Conservation (phyloP, 192 early-diverging fungal species). For the Coemansia sp. region DNA sequence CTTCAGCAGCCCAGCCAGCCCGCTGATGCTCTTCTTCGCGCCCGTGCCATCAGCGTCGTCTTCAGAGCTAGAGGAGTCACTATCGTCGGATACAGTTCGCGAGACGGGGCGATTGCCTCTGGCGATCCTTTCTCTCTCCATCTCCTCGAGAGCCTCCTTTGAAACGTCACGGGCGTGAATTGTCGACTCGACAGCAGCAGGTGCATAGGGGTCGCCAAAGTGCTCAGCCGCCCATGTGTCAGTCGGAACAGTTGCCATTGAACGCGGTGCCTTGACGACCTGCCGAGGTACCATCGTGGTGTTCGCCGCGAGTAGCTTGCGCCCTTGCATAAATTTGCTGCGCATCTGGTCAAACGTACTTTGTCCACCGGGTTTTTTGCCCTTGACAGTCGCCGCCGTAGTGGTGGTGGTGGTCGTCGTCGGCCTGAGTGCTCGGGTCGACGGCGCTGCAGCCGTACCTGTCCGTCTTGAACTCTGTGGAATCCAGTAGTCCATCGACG, state of each 20-base stretch:
- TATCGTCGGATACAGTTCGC: constrained; percentile 10
- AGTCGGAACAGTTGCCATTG: constrained; percentile 26
- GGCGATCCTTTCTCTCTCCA: constrained; percentile 11
- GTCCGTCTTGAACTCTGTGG: not conserved
- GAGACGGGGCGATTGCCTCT: constrained; percentile 11
- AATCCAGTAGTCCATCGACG: constrained; percentile 34
- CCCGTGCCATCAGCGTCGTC: constrained; percentile 15
- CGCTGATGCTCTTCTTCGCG: constrained; percentile 8
- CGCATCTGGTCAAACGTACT: constrained; percentile 22
- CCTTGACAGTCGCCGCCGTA: not conserved
- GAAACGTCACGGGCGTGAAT: constrained; percentile 28
- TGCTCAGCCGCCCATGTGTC: constrained; percentile 8
- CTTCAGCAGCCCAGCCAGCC: constrained; percentile 28
- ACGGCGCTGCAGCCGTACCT: not conserved
- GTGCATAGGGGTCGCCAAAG: constrained; percentile 6
- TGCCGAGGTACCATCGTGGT: constrained; percentile 20
- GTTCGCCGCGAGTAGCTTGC: not conserved
- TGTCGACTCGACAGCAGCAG: not conserved
- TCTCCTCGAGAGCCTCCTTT: constrained; percentile 16
- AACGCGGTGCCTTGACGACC: constrained; percentile 31
- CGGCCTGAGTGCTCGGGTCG: not conserved
- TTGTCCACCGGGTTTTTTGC: constrained; percentile 5
- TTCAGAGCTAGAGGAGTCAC: constrained; percentile 29
- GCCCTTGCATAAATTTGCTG: constrained; percentile 23
- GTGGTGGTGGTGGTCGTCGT: not conserved